phyloP scores from a whole-genome alignment of 2,329 filamentous ascomycete genomes.

The Cordyceps tenuipes region DNA sequence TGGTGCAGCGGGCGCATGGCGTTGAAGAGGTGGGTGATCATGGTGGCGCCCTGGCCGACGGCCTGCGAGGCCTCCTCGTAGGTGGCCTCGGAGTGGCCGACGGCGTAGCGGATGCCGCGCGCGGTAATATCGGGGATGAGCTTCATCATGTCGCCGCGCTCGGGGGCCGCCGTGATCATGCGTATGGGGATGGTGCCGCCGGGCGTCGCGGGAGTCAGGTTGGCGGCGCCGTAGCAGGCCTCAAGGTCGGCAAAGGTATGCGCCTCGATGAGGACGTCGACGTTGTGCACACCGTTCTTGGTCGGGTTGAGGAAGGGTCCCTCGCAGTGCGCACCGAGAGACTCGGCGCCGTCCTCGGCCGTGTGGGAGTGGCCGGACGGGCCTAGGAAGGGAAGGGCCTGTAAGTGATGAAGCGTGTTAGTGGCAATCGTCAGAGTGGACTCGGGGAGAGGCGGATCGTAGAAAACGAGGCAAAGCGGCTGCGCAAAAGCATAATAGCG shows the following conservation, averaged over 20 bases:
- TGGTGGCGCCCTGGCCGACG: conserved; percentile 66
- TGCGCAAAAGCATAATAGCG: background rate
- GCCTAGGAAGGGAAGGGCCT: conserved; percentile 67
- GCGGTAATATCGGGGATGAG: conserved; percentile 59
- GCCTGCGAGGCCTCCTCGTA: conserved; percentile 72
- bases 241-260: conserved; percentile 57
- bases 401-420: background rate
- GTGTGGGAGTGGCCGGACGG: conserved; percentile 56
- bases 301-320: conserved; percentile 77
- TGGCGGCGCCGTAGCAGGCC: conserved; percentile 62
- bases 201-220: conserved; percentile 41
- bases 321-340: conserved; percentile 83
- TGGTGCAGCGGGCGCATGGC: conserved; percentile 88
- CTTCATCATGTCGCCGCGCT: conserved; percentile 60
- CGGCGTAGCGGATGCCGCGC: conserved; percentile 64
- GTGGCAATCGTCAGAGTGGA: background rate
- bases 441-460: no score
- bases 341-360: conserved; percentile 68
- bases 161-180: conserved; percentile 81
- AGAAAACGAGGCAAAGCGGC: background rate
- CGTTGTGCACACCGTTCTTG: conserved; percentile 81
- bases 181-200: conserved; percentile 46
- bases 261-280: conserved; percentile 59
- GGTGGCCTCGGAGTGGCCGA: conserved; percentile 80
- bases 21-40: conserved; percentile 93